Percentiles rank a stretch among this genome's conserved stretches.
phyloP scores from a whole-genome alignment of 495 filamentous ascomycete genomes.

The Amphirosellinia nigrospora region DNA sequence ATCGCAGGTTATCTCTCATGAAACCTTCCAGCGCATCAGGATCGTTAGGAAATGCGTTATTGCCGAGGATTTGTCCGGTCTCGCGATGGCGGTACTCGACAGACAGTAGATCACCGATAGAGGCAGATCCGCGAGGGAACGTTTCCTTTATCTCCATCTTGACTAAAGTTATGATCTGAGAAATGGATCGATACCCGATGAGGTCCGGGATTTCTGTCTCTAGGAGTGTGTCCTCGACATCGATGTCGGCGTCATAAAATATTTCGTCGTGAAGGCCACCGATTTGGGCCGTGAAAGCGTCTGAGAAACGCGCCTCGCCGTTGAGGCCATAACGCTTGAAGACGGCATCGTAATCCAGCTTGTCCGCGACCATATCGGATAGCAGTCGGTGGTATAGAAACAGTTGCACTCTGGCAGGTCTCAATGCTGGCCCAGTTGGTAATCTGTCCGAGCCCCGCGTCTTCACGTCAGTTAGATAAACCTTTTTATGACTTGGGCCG shows the following conservation, averaged over 20 bases:
- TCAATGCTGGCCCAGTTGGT: slow-evolving; percentile 71
- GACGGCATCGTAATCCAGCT: slow-evolving; percentile 70
- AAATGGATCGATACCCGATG: slow-evolving; percentile 49
- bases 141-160: slow-evolving; percentile 57
- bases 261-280: slow-evolving; percentile 68
- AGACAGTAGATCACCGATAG: slow-evolving; percentile 62
- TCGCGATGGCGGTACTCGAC: slow-evolving; percentile 66
- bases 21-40: slow-evolving; percentile 66
- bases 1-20: slow-evolving; percentile 71
- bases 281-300: slow-evolving; percentile 81
- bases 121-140: slow-evolving; percentile 58
- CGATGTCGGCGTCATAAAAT: slow-evolving; percentile 47
- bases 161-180: slow-evolving; percentile 46
- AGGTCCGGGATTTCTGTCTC: slow-evolving; percentile 43
- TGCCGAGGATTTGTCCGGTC: slow-evolving; percentile 66
- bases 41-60: slow-evolving; percentile 73
- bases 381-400: slow-evolving; percentile 92
- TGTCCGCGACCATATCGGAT: slow-evolving; percentile 69
- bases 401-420: slow-evolving; percentile 81
- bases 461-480: slow-evolving; percentile 90
- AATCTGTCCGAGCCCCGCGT: slow-evolving; percentile 69
- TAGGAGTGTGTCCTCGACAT: slow-evolving; percentile 23
- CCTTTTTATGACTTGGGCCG: slow-evolving; percentile 69
- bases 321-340: slow-evolving; percentile 74
- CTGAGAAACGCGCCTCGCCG: slow-evolving; percentile 68